Conservation (phyloP, 768 basidiomycete species). For the Clitopilus passeckerianus region DNA sequence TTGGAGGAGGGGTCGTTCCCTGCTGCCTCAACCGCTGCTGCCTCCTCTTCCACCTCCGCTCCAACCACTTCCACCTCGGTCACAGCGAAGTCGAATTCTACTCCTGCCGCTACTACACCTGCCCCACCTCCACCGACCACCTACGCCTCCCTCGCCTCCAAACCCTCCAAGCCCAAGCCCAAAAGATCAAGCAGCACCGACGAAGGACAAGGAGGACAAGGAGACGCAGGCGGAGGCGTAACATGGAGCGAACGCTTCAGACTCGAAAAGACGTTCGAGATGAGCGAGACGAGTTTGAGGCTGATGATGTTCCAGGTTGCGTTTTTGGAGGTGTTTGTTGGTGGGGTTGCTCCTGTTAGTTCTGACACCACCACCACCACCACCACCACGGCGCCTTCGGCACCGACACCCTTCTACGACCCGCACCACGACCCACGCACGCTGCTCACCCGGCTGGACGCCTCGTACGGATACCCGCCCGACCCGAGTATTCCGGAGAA, state of each 20-base stretch:
- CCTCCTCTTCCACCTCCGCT: background rate
- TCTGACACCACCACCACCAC: no score
- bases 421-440: constrained; percentile 30
- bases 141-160: no score
- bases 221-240: background rate
- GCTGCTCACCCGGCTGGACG: constrained; percentile 25
- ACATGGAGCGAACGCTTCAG: constrained; percentile 24
- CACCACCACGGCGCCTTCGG: background rate
- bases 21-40: background rate
- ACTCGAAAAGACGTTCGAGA: constrained; percentile 30
- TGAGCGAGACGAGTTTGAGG: constrained; percentile 32
- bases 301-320: constrained; percentile 42
- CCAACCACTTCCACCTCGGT: no score
- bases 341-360: no score
- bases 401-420: constrained; percentile 8
- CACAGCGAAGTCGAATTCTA: no score
- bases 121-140: no score
- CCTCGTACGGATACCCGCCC: constrained; percentile 36
- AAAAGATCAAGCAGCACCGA: no score
- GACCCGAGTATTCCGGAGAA: constrained; percentile 29
- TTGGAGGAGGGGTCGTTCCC: constrained; percentile 27
- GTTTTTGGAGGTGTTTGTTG: constrained; percentile 22
- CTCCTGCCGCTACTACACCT: no score
- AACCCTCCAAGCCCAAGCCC: no score
- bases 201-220: no score